These are phyloP conservation scores for Scheffersomyces lignicola DNA, from an alignment of 1,139 yeast species.

Conservation along the genomic window DNA sequence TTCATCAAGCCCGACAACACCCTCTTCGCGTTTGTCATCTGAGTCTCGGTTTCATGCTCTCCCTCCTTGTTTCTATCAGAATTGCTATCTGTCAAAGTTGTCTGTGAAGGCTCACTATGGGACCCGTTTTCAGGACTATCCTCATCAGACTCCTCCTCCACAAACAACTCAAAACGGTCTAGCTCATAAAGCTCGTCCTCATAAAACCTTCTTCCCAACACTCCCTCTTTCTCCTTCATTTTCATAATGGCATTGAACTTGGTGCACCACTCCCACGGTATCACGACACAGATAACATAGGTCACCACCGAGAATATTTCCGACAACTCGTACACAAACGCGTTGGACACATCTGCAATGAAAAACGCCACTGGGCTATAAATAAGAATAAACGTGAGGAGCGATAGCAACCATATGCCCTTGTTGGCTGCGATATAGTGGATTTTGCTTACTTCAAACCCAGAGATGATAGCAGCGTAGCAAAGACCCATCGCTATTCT, in stretches of 20 bases:
- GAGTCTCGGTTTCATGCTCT: not conserved
- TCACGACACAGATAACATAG: constrained; percentile 70
- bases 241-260: constrained; percentile 61
- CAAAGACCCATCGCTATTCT: constrained; percentile 73
- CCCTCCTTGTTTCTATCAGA: not conserved
- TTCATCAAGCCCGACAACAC: constrained; percentile 18
- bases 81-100: constrained; percentile 7
- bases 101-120: constrained; percentile 1
- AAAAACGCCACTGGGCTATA: constrained; percentile 72
- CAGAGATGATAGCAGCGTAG: constrained; percentile 66
- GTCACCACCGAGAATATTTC: constrained; percentile 72
- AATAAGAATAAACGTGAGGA: constrained; percentile 58
- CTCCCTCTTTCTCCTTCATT: constrained; percentile 72
- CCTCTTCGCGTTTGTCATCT: constrained; percentile 7
- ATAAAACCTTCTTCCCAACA: constrained; percentile 74
- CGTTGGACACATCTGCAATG: constrained; percentile 72
- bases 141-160: constrained; percentile 20
- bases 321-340: constrained; percentile 70
- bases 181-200: constrained; percentile 62
- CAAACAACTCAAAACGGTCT: constrained; percentile 44
- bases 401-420: constrained; percentile 54
- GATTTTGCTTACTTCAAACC: constrained; percentile 57
- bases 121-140: constrained; percentile 5
- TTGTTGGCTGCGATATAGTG: constrained; percentile 52
- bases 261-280: constrained; percentile 90